These are phyloP conservation scores for Leptographium galeiforme DNA, from an alignment of 2,329 filamentous ascomycete species.

Conservation along the genomic window DNA sequence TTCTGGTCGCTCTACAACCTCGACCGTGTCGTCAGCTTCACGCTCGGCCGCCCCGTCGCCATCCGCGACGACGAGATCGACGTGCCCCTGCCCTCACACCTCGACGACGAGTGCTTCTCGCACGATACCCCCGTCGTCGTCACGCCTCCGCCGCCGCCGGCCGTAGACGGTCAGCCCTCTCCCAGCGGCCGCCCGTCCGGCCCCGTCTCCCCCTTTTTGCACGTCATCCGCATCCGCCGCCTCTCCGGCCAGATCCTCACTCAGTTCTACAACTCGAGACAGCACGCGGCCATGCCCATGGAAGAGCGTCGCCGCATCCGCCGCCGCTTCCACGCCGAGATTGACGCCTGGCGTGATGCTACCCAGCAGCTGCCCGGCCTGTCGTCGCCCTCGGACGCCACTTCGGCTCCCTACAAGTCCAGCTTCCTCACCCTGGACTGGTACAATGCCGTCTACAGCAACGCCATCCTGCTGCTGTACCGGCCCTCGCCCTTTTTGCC, in stretches of 20 bases:
- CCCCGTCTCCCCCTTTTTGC: slow-evolving; percentile 6
- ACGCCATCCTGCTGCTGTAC: slow-evolving; percentile 8
- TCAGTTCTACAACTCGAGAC: slow-evolving; percentile 1
- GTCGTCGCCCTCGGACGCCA: background rate
- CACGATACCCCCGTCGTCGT: background rate
- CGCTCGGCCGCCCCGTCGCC: slow-evolving; percentile 3
- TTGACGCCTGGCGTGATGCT: background rate
- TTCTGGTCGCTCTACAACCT: slow-evolving; percentile 10
- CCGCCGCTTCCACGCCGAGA: background rate
- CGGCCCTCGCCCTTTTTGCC: slow-evolving; percentile 6
- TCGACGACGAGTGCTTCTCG: slow-evolving; percentile 5
- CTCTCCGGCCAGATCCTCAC: slow-evolving; percentile 1
- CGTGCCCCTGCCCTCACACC: slow-evolving; percentile 4
- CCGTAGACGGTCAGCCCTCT: no score
- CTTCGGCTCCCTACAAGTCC: background rate
- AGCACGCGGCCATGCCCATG: background rate
- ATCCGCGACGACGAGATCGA: slow-evolving; percentile 9
- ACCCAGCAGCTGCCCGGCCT: background rate
- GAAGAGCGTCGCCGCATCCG: background rate
- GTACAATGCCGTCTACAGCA: slow-evolving; percentile 7
- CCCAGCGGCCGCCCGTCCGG: background rate
- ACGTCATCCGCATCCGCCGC: slow-evolving; percentile 7
- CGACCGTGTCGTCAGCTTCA: slow-evolving; percentile 6
- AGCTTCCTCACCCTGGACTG: slow-evolving; percentile 2
- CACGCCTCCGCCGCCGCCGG: background rate